Percentiles rank a stretch among this genome's conserved stretches.
Conservation (phyloP, 2,329 filamentous ascomycete genomes). For the Chaetomiaceae sp. region DNA sequence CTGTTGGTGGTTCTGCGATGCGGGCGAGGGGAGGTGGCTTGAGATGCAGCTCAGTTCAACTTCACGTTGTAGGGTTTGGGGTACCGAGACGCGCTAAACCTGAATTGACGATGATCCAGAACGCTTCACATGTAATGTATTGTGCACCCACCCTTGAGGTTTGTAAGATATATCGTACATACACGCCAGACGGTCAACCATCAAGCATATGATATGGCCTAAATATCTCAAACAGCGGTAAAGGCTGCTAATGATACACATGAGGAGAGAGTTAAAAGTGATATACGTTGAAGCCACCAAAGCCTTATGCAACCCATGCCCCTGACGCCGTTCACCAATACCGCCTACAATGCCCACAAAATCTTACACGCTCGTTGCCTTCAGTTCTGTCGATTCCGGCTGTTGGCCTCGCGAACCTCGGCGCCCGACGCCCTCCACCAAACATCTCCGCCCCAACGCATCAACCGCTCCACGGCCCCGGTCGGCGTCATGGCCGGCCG, state of each 20-base stretch:
- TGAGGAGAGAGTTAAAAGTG: slow-evolving; percentile 11
- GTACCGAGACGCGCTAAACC: background rate
- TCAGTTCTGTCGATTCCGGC: slow-evolving; percentile 7
- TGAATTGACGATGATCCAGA: background rate
- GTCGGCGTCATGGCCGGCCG: slow-evolving; percentile 80
- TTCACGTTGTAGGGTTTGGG: no score
- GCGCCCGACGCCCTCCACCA: slow-evolving; percentile 89
- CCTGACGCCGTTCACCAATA: slow-evolving; percentile 7
- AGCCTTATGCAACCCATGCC: background rate
- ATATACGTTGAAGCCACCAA: background rate
- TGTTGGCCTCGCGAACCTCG: slow-evolving; percentile 46
- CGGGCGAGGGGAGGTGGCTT: background rate
- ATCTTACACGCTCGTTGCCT: background rate
- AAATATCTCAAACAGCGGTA: background rate
- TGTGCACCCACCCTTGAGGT: background rate
- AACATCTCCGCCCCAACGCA: slow-evolving; percentile 87
- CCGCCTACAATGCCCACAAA: no score
- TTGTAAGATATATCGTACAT: no score
- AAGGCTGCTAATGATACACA: background rate
- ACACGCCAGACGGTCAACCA: background rate
- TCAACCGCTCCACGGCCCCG: slow-evolving; percentile 72
- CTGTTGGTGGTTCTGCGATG: background rate
- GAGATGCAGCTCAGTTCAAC: no score
- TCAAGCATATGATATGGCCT: background rate
- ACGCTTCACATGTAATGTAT: no score